A percentile compares a stretch with the other conserved stretches of the same genome.
Evolutionary conservation across 169 alveolate genomes (phyloP).

Genomic region (Cryptosporidium bovis): DNA sequence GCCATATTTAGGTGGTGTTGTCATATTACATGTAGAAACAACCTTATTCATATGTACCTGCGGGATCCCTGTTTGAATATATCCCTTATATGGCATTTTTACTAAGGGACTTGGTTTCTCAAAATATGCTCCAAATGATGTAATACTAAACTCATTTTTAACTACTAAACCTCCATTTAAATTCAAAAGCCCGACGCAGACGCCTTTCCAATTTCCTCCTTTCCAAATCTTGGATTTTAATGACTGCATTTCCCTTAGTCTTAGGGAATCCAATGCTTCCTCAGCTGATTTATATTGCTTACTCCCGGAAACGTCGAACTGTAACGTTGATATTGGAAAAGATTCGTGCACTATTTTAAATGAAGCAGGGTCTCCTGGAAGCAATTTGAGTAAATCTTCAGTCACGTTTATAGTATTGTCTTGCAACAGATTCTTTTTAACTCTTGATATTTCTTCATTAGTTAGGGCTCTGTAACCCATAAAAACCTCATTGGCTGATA

Average conservation of each 20-base stretch:
- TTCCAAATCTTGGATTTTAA: conserved; percentile 50
- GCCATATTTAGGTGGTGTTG: conserved; percentile 38
- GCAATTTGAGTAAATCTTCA: conserved; percentile 42
- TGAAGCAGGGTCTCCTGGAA: conserved; percentile 63
- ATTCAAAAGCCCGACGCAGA: conserved; percentile 58
- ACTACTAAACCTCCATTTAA: conserved; percentile 47
- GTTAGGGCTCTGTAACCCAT: conserved; percentile 42
- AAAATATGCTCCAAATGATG: conserved; percentile 57
- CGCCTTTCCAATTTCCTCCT: conserved; percentile 69
- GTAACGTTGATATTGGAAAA: conserved; percentile 32
- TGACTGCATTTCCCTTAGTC: not conserved
- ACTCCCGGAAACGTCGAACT: conserved; percentile 19
- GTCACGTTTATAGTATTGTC: conserved; percentile 31
- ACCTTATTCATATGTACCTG: conserved; percentile 41
- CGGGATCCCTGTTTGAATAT: conserved; percentile 63
- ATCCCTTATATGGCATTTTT: conserved; percentile 31
- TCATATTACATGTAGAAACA: conserved; percentile 59
- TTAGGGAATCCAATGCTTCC: conserved; percentile 43
- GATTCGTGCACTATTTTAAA: conserved; percentile 65
- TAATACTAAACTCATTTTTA: conserved; percentile 47
- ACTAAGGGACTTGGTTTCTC: conserved; percentile 67
- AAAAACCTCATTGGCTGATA: conserved; percentile 38
- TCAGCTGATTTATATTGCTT: conserved; percentile 34
- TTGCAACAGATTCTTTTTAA: not conserved
- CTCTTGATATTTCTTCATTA: not conserved